A percentile compares a stretch with the other conserved stretches of the same genome.
These are phyloP conservation scores for Aspergillus floridensis DNA, from an alignment of 2,329 filamentous ascomycete species.

Conservation along the genomic window DNA sequence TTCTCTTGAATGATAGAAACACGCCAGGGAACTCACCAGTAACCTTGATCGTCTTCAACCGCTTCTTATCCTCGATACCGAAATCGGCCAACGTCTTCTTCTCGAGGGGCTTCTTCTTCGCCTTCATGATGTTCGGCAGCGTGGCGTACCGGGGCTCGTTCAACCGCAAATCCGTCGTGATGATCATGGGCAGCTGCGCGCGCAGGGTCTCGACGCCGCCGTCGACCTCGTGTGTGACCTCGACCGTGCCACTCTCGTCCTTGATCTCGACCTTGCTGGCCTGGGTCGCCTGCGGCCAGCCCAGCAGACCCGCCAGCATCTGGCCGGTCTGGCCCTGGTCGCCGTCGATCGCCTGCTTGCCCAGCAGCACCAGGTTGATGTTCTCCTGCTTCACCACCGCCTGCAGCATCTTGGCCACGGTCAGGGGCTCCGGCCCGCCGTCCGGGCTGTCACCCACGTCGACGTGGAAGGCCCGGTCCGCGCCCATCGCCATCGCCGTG, in stretches of 20 bases:
- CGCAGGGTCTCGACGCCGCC: slow-evolving; percentile 88
- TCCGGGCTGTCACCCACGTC: slow-evolving; percentile 72
- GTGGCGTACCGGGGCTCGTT: slow-evolving; percentile 95
- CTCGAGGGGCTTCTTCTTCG: slow-evolving; percentile 98
- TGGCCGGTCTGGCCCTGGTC: slow-evolving; percentile 94
- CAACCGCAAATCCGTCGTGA: slow-evolving; percentile 90
- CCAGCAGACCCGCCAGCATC: slow-evolving; percentile 90
- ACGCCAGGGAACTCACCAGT: slow-evolving; percentile 56
- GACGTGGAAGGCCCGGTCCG: slow-evolving; percentile 86
- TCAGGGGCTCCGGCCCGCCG: slow-evolving; percentile 71
- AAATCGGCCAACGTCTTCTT: slow-evolving; percentile 86
- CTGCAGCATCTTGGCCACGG: slow-evolving; percentile 85
- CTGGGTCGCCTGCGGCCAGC: slow-evolving; percentile 94
- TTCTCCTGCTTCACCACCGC: slow-evolving; percentile 78
- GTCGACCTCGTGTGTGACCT: slow-evolving; percentile 88
- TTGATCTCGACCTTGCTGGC: slow-evolving; percentile 77
- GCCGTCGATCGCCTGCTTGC: slow-evolving; percentile 98
- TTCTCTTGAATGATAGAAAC: not conserved
- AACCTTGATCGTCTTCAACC: slow-evolving; percentile 89
- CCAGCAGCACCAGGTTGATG: slow-evolving; percentile 86
- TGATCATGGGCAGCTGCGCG: slow-evolving; percentile 83
- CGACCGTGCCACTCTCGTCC: slow-evolving; percentile 65
- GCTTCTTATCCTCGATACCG: slow-evolving; percentile 69
- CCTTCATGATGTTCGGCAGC: slow-evolving; percentile 99
- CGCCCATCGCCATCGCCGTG: slow-evolving; percentile 98